Conservation (phyloP, 371 early-diverging fungal species). For the Rhizopus arrhizus region DNA sequence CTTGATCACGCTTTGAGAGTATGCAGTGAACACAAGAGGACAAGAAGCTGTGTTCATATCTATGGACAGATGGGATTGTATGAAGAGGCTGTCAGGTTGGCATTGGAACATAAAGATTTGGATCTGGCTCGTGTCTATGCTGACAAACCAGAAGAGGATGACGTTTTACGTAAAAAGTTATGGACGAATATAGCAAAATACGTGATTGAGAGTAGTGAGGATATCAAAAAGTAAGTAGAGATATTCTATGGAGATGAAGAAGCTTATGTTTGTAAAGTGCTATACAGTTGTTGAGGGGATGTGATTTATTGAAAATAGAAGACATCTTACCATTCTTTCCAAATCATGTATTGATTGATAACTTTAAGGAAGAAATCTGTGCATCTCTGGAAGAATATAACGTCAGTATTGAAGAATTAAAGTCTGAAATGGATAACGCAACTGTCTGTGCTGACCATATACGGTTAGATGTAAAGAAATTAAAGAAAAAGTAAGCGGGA, state of each 20-base stretch:
- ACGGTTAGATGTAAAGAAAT: conserved; percentile 74
- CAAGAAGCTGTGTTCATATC: conserved; percentile 80
- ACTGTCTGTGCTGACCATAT: conserved; percentile 81
- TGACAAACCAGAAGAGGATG: conserved; percentile 80
- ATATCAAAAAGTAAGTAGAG: conserved; percentile 64
- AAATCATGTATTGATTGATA: conserved; percentile 91
- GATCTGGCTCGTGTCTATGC: conserved; percentile 89
- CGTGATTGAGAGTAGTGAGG: conserved; percentile 78
- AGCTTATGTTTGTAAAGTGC: conserved; percentile 53
- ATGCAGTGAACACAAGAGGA: conserved; percentile 72
- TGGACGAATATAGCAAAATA: conserved; percentile 93
- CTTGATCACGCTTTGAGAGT: conserved; percentile 86
- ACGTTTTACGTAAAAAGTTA: conserved; percentile 77
- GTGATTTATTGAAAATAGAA: conserved; percentile 87
- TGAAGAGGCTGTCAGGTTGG: conserved; percentile 86
- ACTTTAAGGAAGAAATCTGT: conserved; percentile 91
- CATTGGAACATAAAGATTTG: conserved; percentile 81
- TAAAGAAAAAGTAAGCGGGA: conserved; percentile 61
- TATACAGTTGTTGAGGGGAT: conserved; percentile 77
- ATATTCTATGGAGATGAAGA: not conserved
- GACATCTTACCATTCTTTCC: conserved; percentile 95
- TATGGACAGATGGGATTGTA: conserved; percentile 82
- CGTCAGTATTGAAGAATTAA: conserved; percentile 76
- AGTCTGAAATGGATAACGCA: conserved; percentile 89
- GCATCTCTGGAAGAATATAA: conserved; percentile 85